These are phyloP conservation scores for Fragaria vesca DNA, from an alignment of 306 rosid species.

Conservation along the genomic window DNA sequence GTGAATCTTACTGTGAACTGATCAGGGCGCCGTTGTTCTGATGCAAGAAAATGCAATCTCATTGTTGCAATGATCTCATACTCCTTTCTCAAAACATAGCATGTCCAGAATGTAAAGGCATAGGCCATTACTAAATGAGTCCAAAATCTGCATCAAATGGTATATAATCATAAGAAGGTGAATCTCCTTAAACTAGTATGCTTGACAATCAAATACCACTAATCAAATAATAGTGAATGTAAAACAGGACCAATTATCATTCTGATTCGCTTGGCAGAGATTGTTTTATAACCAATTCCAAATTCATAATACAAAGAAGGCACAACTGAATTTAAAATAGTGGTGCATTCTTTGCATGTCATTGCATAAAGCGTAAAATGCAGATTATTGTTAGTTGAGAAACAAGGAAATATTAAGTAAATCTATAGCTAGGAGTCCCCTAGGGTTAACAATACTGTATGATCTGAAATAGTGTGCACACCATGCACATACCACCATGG, in stretches of 20 bases:
- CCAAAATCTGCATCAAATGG: slow-evolving; percentile 76
- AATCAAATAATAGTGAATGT: not conserved
- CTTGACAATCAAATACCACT: not conserved
- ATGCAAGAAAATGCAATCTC: slow-evolving; percentile 88
- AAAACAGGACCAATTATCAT: not conserved
- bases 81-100: slow-evolving; percentile 79
- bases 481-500: not conserved
- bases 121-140: slow-evolving; percentile 96
- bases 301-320: not conserved
- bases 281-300: not conserved
- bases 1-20: slow-evolving; percentile 78
- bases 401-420: not conserved
- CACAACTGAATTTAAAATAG: not conserved
- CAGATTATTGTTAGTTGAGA: not conserved
- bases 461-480: not conserved
- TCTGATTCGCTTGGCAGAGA: not conserved
- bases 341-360: not conserved
- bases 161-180: not conserved
- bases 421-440: not conserved
- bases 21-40: slow-evolving; percentile 82
- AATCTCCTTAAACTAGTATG: not conserved
- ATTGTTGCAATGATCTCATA: slow-evolving; percentile 73
- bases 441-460: not conserved
- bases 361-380: not conserved
- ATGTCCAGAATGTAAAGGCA: slow-evolving; percentile 91